A percentile compares a stretch with the other conserved stretches of the same genome.
Conservation (phyloP, 1,139 yeast species). For the Sugiyamaella neomexicana region DNA sequence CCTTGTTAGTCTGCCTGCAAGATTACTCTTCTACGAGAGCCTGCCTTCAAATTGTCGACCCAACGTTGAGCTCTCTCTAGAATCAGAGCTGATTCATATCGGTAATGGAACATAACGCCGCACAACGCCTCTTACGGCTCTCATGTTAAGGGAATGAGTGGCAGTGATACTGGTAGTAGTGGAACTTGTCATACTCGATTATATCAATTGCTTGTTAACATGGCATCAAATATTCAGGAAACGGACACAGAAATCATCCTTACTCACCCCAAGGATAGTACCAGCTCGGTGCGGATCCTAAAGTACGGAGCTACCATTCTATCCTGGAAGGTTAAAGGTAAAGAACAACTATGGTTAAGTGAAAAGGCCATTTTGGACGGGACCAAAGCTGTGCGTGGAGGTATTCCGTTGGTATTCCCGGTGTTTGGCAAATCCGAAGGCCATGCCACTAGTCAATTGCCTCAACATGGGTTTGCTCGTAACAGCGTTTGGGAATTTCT, state of each 20-base stretch:
- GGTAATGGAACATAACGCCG: too few species aligned
- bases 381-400: constrained; percentile 91
- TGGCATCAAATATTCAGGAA: constrained; percentile 40
- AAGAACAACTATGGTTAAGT: constrained; percentile 67
- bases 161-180: too few species aligned
- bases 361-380: constrained; percentile 84
- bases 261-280: constrained; percentile 53
- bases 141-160: too few species aligned
- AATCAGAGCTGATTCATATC: too few species aligned
- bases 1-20: too few species aligned
- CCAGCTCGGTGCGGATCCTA: constrained; percentile 62
- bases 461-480: constrained; percentile 97
- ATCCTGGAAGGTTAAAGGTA: constrained; percentile 73
- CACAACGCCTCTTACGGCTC: too few species aligned
- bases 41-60: too few species aligned
- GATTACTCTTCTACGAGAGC: too few species aligned
- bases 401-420: constrained; percentile 94
- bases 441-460: constrained; percentile 52
- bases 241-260: constrained; percentile 62
- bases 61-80: too few species aligned
- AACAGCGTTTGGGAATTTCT: constrained; percentile 87
- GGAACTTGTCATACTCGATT: too few species aligned
- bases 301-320: constrained; percentile 86
- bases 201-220: background rate
- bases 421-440: constrained; percentile 70